These are phyloP conservation scores for Cenchrus fungigraminus DNA, from an alignment of 176 grass and related monocot genomes.

Conservation along the genomic window DNA sequence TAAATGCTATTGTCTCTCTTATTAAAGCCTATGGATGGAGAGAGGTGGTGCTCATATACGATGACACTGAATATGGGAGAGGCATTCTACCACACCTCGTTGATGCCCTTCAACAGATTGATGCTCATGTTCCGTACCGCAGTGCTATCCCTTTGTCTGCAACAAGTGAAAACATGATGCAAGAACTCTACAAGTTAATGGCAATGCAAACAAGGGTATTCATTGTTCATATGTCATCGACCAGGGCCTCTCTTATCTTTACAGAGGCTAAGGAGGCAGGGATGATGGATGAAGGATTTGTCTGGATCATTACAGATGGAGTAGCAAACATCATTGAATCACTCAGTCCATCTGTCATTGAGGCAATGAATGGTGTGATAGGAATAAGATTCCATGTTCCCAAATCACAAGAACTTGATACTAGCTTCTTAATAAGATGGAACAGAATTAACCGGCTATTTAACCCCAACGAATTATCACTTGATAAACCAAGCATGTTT, in stretches of 20 bases:
- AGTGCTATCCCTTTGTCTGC: constrained; percentile 42
- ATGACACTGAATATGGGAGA: constrained; percentile 58
- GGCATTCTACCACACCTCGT: constrained; percentile 58
- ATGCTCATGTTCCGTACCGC: constrained; percentile 40
- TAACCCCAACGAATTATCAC: constrained; percentile 27
- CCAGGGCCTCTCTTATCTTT: constrained; percentile 44
- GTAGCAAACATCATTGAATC: constrained; percentile 51
- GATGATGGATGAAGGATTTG: constrained; percentile 66
- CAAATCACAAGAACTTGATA: constrained; percentile 13
- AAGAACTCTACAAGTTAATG: constrained; percentile 48
- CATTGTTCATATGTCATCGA: constrained; percentile 52
- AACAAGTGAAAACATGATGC: constrained; percentile 14
- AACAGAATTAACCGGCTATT: constrained; percentile 32
- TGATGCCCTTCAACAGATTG: constrained; percentile 50
- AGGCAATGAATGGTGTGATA: constrained; percentile 56
- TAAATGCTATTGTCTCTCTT: constrained; percentile 41
- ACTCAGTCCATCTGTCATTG: neutral
- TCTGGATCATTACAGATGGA: constrained; percentile 59
- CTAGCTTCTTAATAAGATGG: constrained; percentile 50
- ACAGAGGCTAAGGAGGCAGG: constrained; percentile 28
- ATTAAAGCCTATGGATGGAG: constrained; percentile 56
- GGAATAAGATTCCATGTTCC: constrained; percentile 48
- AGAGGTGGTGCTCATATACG: constrained; percentile 47
- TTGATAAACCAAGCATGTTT: constrained; percentile 32
- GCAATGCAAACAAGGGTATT: constrained; percentile 59